A percentile compares a stretch with the other conserved stretches of the same genome.
Conservation (phyloP, 768 basidiomycete genomes). For the Calocybe gangraenosa region DNA sequence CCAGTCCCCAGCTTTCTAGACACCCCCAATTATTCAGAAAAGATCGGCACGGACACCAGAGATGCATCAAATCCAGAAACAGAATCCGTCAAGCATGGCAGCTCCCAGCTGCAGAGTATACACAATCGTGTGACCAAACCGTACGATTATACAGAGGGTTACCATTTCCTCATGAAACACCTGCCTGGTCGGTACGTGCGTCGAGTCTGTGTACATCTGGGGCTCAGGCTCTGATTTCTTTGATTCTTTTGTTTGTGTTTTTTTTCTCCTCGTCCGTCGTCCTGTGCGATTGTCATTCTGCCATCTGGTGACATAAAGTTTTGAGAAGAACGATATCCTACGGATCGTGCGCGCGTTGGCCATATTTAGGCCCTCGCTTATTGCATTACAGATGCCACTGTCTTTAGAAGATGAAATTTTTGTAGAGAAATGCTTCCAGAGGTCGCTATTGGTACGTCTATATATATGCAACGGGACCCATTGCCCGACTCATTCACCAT, state of each 20-base stretch:
- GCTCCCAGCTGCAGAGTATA: slow-evolving; percentile 51
- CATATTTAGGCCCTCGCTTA: slow-evolving; percentile 93
- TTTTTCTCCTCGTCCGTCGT: slow-evolving; percentile 6
- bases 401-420: slow-evolving; percentile 96
- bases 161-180: slow-evolving; percentile 95
- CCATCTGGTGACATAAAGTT: slow-evolving; percentile 43
- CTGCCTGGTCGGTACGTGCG: slow-evolving; percentile 72
- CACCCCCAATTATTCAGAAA: slow-evolving; percentile 17
- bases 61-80: slow-evolving; percentile 28
- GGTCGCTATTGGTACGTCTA: slow-evolving; percentile 74
- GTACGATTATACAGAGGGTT: slow-evolving; percentile 95
- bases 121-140: slow-evolving; percentile 67
- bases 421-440: slow-evolving; percentile 92
- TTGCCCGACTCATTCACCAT: slow-evolving; percentile 7
- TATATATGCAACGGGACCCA: slow-evolving; percentile 13
- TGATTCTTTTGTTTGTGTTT: slow-evolving; percentile 21
- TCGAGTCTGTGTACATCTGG: slow-evolving; percentile 34
- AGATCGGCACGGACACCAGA: slow-evolving; percentile 20
- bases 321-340: slow-evolving; percentile 94
- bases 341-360: slow-evolving; percentile 93
- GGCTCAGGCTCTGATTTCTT: slow-evolving; percentile 38
- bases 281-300: slow-evolving; percentile 14
- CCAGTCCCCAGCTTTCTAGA: slow-evolving; percentile 30
- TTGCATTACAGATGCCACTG: slow-evolving; percentile 96
- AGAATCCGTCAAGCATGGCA: slow-evolving; percentile 22